Conservation (phyloP, 768 basidiomycete species). For the Scleroderma citrinum region DNA sequence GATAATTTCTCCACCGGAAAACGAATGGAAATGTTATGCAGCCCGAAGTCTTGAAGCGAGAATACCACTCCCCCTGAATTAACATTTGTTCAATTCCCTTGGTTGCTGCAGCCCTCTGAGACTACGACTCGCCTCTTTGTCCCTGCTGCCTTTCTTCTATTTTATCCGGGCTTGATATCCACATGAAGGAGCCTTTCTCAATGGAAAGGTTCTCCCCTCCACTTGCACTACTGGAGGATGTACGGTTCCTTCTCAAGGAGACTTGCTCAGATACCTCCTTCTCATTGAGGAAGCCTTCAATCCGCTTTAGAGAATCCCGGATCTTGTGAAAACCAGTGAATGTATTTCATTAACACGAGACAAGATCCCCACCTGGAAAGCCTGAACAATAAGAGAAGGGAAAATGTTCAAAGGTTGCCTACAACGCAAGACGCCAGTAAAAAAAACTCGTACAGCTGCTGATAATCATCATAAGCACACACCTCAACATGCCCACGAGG, state of each 20-base stretch:
- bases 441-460: background rate
- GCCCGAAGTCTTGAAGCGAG: conserved; percentile 46
- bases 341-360: background rate
- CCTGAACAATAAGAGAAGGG: conserved; percentile 66
- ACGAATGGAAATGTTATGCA: conserved; percentile 56
- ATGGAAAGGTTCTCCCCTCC: background rate
- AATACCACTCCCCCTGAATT: conserved; percentile 3
- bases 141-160: background rate
- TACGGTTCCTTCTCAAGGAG: conserved; percentile 24
- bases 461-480: conserved; percentile 7
- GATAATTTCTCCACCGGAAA: conserved; percentile 73
- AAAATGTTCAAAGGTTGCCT: conserved; percentile 70
- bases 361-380: conserved; percentile 47
- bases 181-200: background rate
- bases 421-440: conserved; percentile 1
- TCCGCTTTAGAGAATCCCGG: conserved; percentile 59
- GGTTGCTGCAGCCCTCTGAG: background rate
- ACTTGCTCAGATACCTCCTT: conserved; percentile 65
- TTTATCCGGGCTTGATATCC: background rate
- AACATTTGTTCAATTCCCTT: background rate
- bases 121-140: background rate
- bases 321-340: conserved; percentile 35
- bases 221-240: background rate
- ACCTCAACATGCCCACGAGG: conserved; percentile 48
- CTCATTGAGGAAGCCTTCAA: conserved; percentile 61